These are phyloP conservation scores for Xylaria acuta DNA, from an alignment of 495 filamentous ascomycete species.

Conservation along the genomic window DNA sequence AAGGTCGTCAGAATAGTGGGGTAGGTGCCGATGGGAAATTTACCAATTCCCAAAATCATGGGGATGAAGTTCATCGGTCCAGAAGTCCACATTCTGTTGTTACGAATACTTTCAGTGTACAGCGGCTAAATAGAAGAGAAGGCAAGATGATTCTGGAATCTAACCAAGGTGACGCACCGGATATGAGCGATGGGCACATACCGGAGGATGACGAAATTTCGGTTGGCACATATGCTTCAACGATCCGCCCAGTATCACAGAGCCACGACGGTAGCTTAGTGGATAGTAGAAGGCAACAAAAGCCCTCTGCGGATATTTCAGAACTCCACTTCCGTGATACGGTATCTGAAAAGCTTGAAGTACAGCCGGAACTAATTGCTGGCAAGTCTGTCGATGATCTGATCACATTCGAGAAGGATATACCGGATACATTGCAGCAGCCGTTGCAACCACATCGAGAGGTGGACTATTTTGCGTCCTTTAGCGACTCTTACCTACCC, in stretches of 20 bases:
- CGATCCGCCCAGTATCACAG: conserved; percentile 34
- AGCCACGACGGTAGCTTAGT: conserved; percentile 28
- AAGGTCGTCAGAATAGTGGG: not conserved
- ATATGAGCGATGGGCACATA: conserved; percentile 7
- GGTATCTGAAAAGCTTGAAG: not conserved
- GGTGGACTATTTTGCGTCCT: conserved; percentile 37
- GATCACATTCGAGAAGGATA: conserved; percentile 23
- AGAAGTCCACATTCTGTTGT: not conserved
- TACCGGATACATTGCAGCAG: conserved; percentile 22
- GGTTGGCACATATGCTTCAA: conserved; percentile 37
- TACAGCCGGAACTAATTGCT: not conserved
- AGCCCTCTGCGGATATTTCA: conserved; percentile 2
- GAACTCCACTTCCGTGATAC: not conserved
- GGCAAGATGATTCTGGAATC: not conserved
- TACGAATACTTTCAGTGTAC: not conserved
- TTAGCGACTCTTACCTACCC: conserved; percentile 37
- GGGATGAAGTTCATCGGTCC: not conserved
- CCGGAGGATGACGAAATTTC: conserved; percentile 35
- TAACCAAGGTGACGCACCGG: not conserved
- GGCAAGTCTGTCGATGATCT: conserved; percentile 19
- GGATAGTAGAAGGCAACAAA: conserved; percentile 27
- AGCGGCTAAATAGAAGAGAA: not conserved
- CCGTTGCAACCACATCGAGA: conserved; percentile 30
- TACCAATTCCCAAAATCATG: not conserved
- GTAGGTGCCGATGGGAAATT: not conserved